Evolutionary conservation across 768 basidiomycete genomes (phyloP).

Genomic region (Naganishia onofrii): DNA sequence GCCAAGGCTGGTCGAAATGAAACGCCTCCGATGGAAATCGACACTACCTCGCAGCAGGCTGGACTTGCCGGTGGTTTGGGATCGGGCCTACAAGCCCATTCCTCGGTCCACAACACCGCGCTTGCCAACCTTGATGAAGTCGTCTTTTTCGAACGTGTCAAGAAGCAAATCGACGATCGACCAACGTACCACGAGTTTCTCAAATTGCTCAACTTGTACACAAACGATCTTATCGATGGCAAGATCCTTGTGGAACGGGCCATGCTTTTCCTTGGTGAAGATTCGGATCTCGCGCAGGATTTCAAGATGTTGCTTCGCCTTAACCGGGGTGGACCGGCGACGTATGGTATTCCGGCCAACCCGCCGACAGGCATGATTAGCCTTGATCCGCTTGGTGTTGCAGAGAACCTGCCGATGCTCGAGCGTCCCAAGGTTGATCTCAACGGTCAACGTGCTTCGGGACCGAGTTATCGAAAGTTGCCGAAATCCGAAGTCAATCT

Average conservation of each 20-base stretch:
- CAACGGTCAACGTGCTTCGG: conserved; percentile 58
- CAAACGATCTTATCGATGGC: conserved; percentile 84
- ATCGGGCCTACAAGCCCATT: neutral
- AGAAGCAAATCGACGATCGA: conserved; percentile 57
- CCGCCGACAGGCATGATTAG: conserved; percentile 41
- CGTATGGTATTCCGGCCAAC: conserved; percentile 34
- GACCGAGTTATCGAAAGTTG: conserved; percentile 87
- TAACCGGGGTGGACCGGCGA: conserved; percentile 59
- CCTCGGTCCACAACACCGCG: conserved; percentile 38
- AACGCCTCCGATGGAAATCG: conserved; percentile 34
- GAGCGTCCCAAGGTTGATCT: conserved; percentile 70
- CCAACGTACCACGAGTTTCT: conserved; percentile 72
- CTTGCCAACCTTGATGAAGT: conserved; percentile 64
- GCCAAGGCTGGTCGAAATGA: conserved; percentile 37
- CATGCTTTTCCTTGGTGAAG: conserved; percentile 74
- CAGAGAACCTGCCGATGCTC: conserved; percentile 69
- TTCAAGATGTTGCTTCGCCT: conserved; percentile 84
- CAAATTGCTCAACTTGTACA: conserved; percentile 84
- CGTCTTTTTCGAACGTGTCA: conserved; percentile 88
- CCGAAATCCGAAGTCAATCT: conserved; percentile 80
- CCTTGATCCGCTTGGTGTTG: conserved; percentile 58
- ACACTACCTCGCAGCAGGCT: conserved; percentile 27
- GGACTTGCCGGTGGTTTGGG: neutral
- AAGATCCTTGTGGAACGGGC: conserved; percentile 76
- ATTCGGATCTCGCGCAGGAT: conserved; percentile 70